These are phyloP conservation scores for Thymus mandschuricus DNA, from an alignment of 257 asterid species.

Conservation along the genomic window DNA sequence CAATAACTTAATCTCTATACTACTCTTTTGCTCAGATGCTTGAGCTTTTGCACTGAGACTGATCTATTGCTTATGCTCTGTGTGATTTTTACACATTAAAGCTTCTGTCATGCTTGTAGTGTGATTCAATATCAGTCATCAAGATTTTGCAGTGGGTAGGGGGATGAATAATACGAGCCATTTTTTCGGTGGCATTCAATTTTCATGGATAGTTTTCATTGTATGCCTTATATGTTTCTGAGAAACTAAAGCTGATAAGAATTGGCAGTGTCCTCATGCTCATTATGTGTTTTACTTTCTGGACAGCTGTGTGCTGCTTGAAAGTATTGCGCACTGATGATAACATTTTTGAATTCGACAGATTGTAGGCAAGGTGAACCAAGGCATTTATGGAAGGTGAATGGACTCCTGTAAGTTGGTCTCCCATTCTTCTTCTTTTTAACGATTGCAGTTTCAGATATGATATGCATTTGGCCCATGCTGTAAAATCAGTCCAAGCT, in stretches of 20 bases:
- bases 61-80: constrained; percentile 7
- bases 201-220: neutral
- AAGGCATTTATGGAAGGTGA: constrained; percentile 30
- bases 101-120: neutral
- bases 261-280: neutral
- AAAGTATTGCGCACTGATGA: constrained; percentile 1
- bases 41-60: constrained; percentile 6
- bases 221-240: neutral
- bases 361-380: constrained; percentile 22
- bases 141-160: neutral
- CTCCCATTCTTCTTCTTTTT: neutral
- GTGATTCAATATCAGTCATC: neutral
- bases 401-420: constrained; percentile 30
- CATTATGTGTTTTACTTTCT: constrained; percentile 4
- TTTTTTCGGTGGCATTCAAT: neutral
- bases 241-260: constrained; percentile 4
- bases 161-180: neutral
- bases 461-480: neutral
- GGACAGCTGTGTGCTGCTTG: constrained; percentile 19
- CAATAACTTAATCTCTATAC: neutral
- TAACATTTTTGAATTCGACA: constrained; percentile 19
- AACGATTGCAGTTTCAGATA: neutral
- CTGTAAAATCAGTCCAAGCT: neutral
- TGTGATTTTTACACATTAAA: neutral
- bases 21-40: neutral